These are phyloP conservation scores for Platismatia glauca DNA, from an alignment of 495 filamentous ascomycete genomes.

Conservation along the genomic window DNA sequence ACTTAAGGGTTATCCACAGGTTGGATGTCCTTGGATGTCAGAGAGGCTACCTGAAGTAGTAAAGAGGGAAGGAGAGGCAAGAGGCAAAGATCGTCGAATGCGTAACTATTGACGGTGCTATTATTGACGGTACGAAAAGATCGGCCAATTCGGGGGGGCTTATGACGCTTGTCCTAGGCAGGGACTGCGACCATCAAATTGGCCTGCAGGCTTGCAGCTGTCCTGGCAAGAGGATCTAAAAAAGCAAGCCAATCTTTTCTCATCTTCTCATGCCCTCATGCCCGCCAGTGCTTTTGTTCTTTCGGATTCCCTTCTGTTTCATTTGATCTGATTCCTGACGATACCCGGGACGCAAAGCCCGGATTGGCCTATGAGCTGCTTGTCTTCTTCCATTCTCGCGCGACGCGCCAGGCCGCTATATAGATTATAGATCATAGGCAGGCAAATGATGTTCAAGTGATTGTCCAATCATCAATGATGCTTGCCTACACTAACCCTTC, in stretches of 20 bases:
- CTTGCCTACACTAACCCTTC: neutral
- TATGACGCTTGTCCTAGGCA: constrained; percentile 2
- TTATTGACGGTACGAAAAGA: neutral
- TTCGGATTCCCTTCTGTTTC: neutral
- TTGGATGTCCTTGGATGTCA: too few species aligned
- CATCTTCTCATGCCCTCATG: neutral
- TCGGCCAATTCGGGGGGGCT: neutral
- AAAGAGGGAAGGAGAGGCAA: neutral
- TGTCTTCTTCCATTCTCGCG: neutral
- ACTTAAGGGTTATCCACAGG: too few species aligned
- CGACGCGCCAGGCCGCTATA: neutral
- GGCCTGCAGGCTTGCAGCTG: neutral
- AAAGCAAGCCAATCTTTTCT: too few species aligned
- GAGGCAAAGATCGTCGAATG: constrained; percentile 4
- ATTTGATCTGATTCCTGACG: neutral
- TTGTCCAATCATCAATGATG: neutral
- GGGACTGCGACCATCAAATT: neutral
- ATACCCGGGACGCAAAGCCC: too few species aligned
- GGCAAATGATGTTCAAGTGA: neutral
- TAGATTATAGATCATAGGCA: neutral
- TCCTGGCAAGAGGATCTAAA: too few species aligned
- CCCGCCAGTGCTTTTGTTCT: neutral
- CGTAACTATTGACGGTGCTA: constrained; percentile 4
- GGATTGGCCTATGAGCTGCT: too few species aligned
- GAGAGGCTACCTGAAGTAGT: too few species aligned